These are phyloP conservation scores for Biscogniauxia sp. DNA, from an alignment of 2,329 filamentous ascomycete species.

Conservation along the genomic window DNA sequence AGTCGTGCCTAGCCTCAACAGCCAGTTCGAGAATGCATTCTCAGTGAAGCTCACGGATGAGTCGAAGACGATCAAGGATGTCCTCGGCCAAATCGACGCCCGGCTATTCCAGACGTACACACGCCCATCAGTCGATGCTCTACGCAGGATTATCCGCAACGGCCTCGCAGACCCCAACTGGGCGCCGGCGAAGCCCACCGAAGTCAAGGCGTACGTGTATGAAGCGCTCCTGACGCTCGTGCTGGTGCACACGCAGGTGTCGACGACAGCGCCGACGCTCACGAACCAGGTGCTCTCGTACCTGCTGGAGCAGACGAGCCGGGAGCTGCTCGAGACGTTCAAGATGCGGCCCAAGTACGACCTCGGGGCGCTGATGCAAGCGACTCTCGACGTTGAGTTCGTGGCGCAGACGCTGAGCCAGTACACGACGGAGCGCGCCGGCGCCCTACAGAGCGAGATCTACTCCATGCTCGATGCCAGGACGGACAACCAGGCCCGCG, in stretches of 20 bases:
- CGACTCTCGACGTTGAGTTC: constrained; percentile 95
- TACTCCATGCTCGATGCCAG: constrained; percentile 87
- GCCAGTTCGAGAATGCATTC: constrained; percentile 90
- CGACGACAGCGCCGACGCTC: constrained; percentile 72
- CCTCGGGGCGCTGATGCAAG: constrained; percentile 87
- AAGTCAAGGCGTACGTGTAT: constrained; percentile 88
- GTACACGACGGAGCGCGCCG: constrained; percentile 81
- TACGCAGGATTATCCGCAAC: constrained; percentile 67
- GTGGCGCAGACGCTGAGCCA: constrained; percentile 88
- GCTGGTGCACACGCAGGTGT: constrained; percentile 86
- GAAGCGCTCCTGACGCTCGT: constrained; percentile 81
- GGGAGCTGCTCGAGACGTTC: constrained; percentile 81
- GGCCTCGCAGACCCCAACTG: constrained; percentile 72
- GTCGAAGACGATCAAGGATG: constrained; percentile 85
- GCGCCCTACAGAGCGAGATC: constrained; percentile 81
- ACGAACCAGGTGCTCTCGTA: constrained; percentile 81
- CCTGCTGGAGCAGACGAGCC: constrained; percentile 77
- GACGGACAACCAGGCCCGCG: constrained; percentile 83
- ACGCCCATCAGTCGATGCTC: constrained; percentile 65
- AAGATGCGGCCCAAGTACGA: constrained; percentile 62
- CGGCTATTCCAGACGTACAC: constrained; percentile 93
- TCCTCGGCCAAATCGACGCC: constrained; percentile 84
- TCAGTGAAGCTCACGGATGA: constrained; percentile 93
- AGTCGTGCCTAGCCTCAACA: constrained; percentile 82
- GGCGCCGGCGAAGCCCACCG: constrained; percentile 67